These are phyloP conservation scores for Turnera subulata DNA, from an alignment of 345 rosid species.

Conservation along the genomic window DNA sequence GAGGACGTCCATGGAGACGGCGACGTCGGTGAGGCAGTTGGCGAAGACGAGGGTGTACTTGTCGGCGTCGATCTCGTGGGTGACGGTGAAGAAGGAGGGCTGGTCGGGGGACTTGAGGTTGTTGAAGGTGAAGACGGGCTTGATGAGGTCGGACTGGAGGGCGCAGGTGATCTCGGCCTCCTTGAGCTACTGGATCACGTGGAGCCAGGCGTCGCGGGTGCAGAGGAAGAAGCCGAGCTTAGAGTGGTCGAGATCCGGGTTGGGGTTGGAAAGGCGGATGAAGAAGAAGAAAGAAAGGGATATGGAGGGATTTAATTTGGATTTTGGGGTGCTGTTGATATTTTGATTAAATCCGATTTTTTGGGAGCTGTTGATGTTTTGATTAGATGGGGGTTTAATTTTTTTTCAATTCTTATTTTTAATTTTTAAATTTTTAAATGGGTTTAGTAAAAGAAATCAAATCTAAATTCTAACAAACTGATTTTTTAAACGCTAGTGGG, in stretches of 20 bases:
- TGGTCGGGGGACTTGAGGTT: constrained; percentile 32
- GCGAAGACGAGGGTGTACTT: constrained; percentile 80
- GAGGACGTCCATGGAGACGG: constrained; percentile 69
- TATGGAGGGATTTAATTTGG: too few relatives aligned
- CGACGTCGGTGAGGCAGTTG: constrained; percentile 62
- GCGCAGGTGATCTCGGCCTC: constrained; percentile 74
- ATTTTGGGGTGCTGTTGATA: too few relatives aligned
- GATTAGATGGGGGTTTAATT: too few relatives aligned
- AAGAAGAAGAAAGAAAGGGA: too few relatives aligned
- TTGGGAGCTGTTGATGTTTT: too few relatives aligned
- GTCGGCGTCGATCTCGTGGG: constrained; percentile 49
- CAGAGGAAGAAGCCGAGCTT: constrained; percentile 91
- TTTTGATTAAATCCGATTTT: too few relatives aligned
- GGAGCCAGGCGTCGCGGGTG: constrained; percentile 80
- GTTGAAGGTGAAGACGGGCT: constrained; percentile 60
- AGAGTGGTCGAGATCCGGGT: constrained; percentile 60
- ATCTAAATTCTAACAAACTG: too few relatives aligned
- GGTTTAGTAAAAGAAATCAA: too few relatives aligned
- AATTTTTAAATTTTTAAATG: too few relatives aligned
- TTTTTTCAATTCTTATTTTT: too few relatives aligned
- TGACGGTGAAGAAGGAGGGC: constrained; percentile 16
- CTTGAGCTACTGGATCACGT: constrained; percentile 68
- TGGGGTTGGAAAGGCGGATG: constrained; percentile 44
- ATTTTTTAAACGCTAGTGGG: too few relatives aligned
- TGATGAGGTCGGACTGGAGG: constrained; percentile 59